Evolutionary conservation across 2,329 filamentous ascomycete genomes (phyloP).

Genomic region (Thelonectria rubi): DNA sequence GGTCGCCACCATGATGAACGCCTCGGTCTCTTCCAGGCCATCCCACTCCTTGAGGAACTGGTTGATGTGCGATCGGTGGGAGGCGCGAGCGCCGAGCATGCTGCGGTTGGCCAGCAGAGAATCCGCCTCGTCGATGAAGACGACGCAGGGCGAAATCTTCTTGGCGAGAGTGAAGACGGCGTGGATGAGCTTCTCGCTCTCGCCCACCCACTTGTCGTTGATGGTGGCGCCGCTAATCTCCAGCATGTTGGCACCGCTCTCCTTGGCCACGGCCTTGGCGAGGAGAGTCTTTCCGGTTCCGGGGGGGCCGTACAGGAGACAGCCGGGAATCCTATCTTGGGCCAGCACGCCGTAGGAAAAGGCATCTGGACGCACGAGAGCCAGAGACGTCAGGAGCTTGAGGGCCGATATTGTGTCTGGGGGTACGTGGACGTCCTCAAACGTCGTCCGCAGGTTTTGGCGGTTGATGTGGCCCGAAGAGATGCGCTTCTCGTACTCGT

Average conservation of each 20-base stretch:
- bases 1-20: conserved; percentile 98
- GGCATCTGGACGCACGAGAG: conserved; percentile 88
- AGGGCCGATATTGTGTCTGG: conserved; percentile 85
- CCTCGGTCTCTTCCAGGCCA: conserved; percentile 80
- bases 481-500: conserved; percentile 83
- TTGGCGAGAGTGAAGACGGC: conserved; percentile 91
- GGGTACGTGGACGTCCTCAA: conserved; percentile 85
- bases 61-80: conserved; percentile 90
- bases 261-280: conserved; percentile 74
- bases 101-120: conserved; percentile 85
- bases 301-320: conserved; percentile 87
- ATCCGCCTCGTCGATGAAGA: conserved; percentile 98
- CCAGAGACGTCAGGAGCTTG: conserved; percentile 87
- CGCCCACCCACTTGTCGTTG: conserved; percentile 95
- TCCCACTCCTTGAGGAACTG: conserved; percentile 98
- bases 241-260: conserved; percentile 76
- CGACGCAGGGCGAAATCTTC: conserved; percentile 89
- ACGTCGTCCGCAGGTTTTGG: conserved; percentile 84
- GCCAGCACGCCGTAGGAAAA: conserved; percentile 95
- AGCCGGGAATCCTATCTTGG: conserved; percentile 88
- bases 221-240: conserved; percentile 91
- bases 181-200: conserved; percentile 94
- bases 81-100: conserved; percentile 70
- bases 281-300: conserved; percentile 79
- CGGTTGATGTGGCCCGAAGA: conserved; percentile 84